Percentiles rank a stretch among this genome's conserved stretches.
Evolutionary conservation across 306 rosid genomes (phyloP).

Genomic region (Benincasa hispida): DNA sequence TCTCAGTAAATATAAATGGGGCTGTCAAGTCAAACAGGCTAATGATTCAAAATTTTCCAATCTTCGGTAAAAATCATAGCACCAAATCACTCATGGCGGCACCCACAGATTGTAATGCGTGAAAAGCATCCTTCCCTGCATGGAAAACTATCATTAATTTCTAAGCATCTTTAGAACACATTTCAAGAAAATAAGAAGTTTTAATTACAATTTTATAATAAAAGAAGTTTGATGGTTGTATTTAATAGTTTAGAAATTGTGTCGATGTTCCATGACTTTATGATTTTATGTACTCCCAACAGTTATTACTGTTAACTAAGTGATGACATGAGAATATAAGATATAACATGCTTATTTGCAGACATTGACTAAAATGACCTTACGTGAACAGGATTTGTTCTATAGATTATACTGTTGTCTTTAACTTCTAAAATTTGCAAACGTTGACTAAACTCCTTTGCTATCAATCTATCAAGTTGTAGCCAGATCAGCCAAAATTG

Average conservation of each 20-base stretch:
- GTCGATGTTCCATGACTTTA: background rate
- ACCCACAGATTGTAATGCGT: background rate
- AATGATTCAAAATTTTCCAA: background rate
- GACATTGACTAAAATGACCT: background rate
- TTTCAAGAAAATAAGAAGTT: background rate
- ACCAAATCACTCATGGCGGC: background rate
- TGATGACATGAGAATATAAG: background rate
- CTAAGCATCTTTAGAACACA: background rate
- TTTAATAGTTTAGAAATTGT: background rate
- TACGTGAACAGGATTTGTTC: too few species aligned
- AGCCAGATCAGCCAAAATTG: background rate
- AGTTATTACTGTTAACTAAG: background rate
- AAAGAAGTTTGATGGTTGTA: background rate
- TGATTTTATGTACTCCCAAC: background rate
- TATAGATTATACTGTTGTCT: too few species aligned
- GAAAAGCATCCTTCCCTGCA: background rate
- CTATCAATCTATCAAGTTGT: background rate
- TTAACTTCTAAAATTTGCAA: too few species aligned
- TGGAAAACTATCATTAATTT: background rate
- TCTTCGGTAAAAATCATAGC: background rate
- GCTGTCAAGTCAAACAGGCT: conserved; percentile 1
- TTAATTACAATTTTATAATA: too few species aligned
- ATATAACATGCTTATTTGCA: background rate
- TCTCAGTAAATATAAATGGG: conserved; percentile 3
- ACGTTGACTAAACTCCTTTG: background rate